These are phyloP conservation scores for Chaetomiaceae sp. DNA, from an alignment of 2,329 filamentous ascomycete species.

Conservation along the genomic window DNA sequence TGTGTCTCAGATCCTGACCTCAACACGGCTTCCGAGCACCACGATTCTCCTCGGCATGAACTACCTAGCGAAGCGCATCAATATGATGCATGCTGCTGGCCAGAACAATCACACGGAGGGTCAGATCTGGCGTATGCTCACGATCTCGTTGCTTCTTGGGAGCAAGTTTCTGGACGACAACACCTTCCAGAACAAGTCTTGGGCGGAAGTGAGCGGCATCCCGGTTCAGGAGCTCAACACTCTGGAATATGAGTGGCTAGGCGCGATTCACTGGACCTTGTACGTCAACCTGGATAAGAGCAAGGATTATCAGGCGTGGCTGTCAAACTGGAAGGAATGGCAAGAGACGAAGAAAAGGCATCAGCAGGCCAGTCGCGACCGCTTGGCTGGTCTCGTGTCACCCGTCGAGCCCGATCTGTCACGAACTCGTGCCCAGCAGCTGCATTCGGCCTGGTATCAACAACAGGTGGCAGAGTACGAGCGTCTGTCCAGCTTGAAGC, in stretches of 20 bases:
- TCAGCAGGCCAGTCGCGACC: conserved; percentile 46
- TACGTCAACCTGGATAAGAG: conserved; percentile 79
- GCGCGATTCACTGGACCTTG: conserved; percentile 75
- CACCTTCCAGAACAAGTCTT: conserved; percentile 95
- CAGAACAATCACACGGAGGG: conserved; percentile 59
- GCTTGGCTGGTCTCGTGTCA: conserved; percentile 45
- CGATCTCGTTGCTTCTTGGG: conserved; percentile 76
- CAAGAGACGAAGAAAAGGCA: conserved; percentile 52
- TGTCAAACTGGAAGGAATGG: conserved; percentile 58
- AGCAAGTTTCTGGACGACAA: conserved; percentile 98
- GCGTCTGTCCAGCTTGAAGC: conserved; percentile 41
- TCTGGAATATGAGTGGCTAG: conserved; percentile 84
- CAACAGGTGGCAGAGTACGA: conserved; percentile 55
- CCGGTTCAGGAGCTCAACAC: conserved; percentile 76
- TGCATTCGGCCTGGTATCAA: conserved; percentile 46
- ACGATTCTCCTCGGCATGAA: conserved; percentile 88
- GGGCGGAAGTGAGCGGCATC: conserved; percentile 93
- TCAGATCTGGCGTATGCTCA: conserved; percentile 83
- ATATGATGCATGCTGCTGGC: conserved; percentile 58
- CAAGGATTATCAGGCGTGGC: conserved; percentile 64
- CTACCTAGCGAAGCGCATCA: conserved; percentile 80
- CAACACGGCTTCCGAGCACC: conserved; percentile 82
- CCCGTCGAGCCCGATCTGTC: conserved; percentile 42
- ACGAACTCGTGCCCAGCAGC: conserved; percentile 33
- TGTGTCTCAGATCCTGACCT: conserved; percentile 83